A percentile compares a stretch with the other conserved stretches of the same genome.
Conservation (phyloP, 1,284 basidiomycete genomes). For the Rhizopogon parksii region DNA sequence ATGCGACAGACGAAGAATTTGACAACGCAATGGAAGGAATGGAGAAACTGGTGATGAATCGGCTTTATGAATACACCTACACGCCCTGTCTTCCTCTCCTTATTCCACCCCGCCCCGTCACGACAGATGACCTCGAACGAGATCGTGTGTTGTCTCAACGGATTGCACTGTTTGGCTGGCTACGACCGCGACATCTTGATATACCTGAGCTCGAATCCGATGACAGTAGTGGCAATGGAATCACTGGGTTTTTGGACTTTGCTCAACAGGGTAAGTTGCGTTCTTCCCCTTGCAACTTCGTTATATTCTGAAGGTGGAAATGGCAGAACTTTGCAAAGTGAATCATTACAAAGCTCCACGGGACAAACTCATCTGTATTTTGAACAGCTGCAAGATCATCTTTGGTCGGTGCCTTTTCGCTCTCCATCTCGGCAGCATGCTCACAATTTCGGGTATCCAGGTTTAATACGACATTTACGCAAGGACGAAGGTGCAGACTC, state of each 20-base stretch:
- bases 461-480: constrained; percentile 82
- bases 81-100: constrained; percentile 69
- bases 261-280: constrained; percentile 74
- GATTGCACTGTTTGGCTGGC: constrained; percentile 89
- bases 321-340: constrained; percentile 84
- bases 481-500: constrained; percentile 82
- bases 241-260: constrained; percentile 86
- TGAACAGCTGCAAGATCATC: constrained; percentile 99
- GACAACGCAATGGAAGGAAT: constrained; percentile 98
- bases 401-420: constrained; percentile 62
- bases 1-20: constrained; percentile 75
- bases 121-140: constrained; percentile 91
- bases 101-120: constrained; percentile 71
- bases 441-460: constrained; percentile 32
- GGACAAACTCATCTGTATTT: constrained; percentile 95
- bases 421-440: constrained; percentile 9
- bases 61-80: constrained; percentile 92
- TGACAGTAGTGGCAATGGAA: constrained; percentile 35
- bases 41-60: constrained; percentile 99
- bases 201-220: constrained; percentile 43
- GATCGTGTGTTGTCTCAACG: constrained; percentile 88
- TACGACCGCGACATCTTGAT: constrained; percentile 86
- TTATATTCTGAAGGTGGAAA: background rate
- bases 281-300: background rate
- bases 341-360: constrained; percentile 98